phyloP scores from a whole-genome alignment of 2,329 filamentous ascomycete genomes.

The Alternaria triticimaculans region DNA sequence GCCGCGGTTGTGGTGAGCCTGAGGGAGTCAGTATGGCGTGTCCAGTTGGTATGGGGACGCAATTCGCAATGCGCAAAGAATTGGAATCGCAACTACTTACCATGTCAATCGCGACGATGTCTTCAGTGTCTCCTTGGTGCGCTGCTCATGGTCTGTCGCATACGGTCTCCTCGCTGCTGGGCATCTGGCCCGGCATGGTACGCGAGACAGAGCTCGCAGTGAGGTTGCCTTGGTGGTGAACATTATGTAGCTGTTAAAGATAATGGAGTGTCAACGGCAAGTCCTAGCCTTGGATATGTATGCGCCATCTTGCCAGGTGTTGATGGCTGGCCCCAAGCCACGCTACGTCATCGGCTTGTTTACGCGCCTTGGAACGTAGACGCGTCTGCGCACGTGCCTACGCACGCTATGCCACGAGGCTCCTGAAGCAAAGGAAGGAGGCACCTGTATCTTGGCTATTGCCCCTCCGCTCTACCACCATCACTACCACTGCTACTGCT shows the following conservation, averaged over 20 bases:
- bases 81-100: constrained; percentile 11
- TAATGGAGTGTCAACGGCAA: neutral
- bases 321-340: constrained; percentile 13
- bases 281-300: neutral
- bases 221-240: constrained; percentile 12
- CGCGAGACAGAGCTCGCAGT: constrained; percentile 16
- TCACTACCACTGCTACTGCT: neutral
- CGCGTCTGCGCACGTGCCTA: constrained; percentile 6
- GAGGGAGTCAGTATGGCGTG: constrained; percentile 1
- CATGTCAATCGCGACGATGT: constrained; percentile 26
- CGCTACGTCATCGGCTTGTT: constrained; percentile 21
- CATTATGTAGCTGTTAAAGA: neutral
- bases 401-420: neutral
- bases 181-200: constrained; percentile 7
- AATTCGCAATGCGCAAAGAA: neutral
- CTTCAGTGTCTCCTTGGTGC: constrained; percentile 23
- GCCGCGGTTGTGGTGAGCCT: constrained; percentile 29
- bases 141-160: constrained; percentile 28
- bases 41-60: neutral
- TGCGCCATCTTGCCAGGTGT: neutral
- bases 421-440: neutral
- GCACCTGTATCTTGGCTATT: neutral
- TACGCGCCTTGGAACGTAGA: constrained; percentile 15
- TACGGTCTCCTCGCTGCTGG: constrained; percentile 20
- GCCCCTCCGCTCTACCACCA: neutral